Evolutionary conservation across 495 filamentous ascomycete species (phyloP), one percentile per base, ranked within the genome.

Genomic region (Hypoxylon cercidicola): DNA sequence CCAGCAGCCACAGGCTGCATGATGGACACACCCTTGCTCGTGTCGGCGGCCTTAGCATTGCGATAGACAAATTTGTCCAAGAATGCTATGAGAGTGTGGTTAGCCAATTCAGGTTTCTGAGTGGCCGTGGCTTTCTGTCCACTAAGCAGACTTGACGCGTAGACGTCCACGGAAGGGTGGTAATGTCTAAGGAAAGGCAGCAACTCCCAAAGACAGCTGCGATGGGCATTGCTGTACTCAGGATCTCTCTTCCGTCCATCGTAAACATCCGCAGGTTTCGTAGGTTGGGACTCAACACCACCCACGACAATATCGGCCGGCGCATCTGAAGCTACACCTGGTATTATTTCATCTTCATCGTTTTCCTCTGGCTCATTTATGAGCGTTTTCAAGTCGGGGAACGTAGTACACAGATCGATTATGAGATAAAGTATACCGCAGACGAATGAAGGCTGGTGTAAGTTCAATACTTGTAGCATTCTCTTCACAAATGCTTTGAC

Each of bases 21-120:
- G 73, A 98, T 95, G 3, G 92, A 97, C 30, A 84, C 77, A 20
- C 95, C 96, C 51, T 89, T 88, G 56, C 79, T 79, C 15, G 77
- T 75, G 9, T 86, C 75, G 3, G 81, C 76, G 6, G 90, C 82
- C 81, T 93, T 96, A 45, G 93, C 87, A 62, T 93, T 94, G 40
- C 92, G 88, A 81, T 97, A 99, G 18, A 95, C 92, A 75, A 99
- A 98, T 62, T 93, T 92, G 76, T 99, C 95, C 28, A 99, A 84
- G 84, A 99, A 99, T 74, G 95, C 90, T 55, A 90, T 92, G 57
- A 99, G 85, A 0, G 91, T 97, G 70, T 97, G 93, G 39, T 89
- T 84, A 0, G 89, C 86, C 46, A 97, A 78, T 64, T 99, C 94
- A 0, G 95, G 93, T 76, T 98, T 97, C 60, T 89, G 85, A 55